Evolutionary conservation across 23 red algal genomes (phyloP), one percentile per base, ranked within the genome.

Genomic region (Chondrus crispus): DNA sequence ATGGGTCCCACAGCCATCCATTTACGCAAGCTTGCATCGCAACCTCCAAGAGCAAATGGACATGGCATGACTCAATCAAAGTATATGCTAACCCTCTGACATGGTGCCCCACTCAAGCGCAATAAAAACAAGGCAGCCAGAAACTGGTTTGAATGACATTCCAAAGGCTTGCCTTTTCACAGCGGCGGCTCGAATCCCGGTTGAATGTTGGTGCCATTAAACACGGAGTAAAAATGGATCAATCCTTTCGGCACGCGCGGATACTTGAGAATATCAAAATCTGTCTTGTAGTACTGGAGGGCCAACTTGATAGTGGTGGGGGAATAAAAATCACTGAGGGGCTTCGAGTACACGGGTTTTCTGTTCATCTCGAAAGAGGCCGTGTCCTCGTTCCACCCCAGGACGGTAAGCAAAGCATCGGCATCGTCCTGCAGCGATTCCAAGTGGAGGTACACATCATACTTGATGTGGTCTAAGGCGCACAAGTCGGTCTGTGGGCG

Each of bases 401-500:
- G 60, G 18, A 47, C 37, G 9, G 46, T 5, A 4, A 96, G 69
- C 63, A 96, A n/a, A 22, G 38, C 20, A 32, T 49, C 19, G 6
- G 90, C 89, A 26, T 93, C 95, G 43, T 79, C 60, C 3, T 68
- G 50, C n/a, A 93, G 62, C 42, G 50, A 37, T 33, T 96, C 95
- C 1, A 96, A 41, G 12, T 42, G 55, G 16, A 91, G 50, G 39
- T 93, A 87, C 53, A 62, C 60, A 52, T 96, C 58, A 39, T 92
- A 96, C 33, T 71, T 87, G 45, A 96, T 78, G 42, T 87, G 54
- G 58, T 85, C 95, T 12, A 96, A 49, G 30, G 68, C 88, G 57
- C 95, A 96, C 4, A 96, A 69, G 47, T 90, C 35, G 20, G 77
- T 80, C 51, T 96, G 95, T 18, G 89, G 91, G 28, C 88, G 88